Conservation (phyloP, 2,329 filamentous ascomycete species). For the Fusarium fujikuroi region DNA sequence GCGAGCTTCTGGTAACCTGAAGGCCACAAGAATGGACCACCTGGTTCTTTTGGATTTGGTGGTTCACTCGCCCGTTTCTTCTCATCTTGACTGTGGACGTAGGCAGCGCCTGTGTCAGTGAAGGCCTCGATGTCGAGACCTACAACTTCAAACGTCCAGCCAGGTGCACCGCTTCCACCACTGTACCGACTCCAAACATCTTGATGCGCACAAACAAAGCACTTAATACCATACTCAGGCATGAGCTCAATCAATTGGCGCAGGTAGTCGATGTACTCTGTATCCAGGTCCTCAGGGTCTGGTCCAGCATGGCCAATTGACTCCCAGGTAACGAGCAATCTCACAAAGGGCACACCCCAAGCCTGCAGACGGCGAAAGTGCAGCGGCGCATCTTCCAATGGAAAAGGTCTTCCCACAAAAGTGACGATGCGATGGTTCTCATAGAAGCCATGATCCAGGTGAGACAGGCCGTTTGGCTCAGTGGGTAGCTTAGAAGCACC, state of each 20-base stretch:
- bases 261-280: conserved; percentile 54
- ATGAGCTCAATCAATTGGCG: conserved; percentile 51
- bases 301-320: conserved; percentile 51
- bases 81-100: conserved; percentile 52
- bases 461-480: conserved; percentile 51
- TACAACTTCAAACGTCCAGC: conserved; percentile 55
- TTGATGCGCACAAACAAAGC: conserved; percentile 57
- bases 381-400: conserved; percentile 51
- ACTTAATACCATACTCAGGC: conserved; percentile 52
- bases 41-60: conserved; percentile 47
- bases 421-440: conserved; percentile 53
- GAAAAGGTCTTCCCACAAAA: conserved; percentile 53
- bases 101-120: conserved; percentile 48
- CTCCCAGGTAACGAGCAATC: conserved; percentile 57
- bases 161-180: conserved; percentile 55
- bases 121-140: conserved; percentile 53
- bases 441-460: conserved; percentile 55
- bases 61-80: conserved; percentile 39
- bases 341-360: conserved; percentile 54
- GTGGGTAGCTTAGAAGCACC: conserved; percentile 55
- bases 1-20: conserved; percentile 53
- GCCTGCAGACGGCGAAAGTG: conserved; percentile 52
- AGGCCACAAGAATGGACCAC: conserved; percentile 52
- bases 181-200: conserved; percentile 57
- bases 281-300: conserved; percentile 48